Base-by-base conservation (phyloP, 2,329 filamentous ascomycete species). In the Monilinia aucupariae region DNA sequence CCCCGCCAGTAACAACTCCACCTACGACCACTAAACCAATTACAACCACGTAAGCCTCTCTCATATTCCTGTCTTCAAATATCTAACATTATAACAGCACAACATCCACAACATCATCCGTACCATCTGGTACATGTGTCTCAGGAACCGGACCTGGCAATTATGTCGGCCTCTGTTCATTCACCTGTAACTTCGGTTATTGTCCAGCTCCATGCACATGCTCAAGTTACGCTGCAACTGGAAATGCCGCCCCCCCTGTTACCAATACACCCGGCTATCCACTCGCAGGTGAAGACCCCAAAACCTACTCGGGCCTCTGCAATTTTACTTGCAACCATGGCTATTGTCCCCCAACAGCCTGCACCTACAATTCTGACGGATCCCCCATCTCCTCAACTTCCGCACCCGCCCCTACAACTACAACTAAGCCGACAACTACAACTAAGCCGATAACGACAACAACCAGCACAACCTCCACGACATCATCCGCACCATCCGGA, bases 161-260 rank as follows among this genome's bases (percentile, higher is more conserved):
- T 65, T 76, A 74, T 45, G 58, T 61, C 4, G 76, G 75, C 2
- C 71, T 77, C 9, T 77, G 76, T 66, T 49, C 67, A 34, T 77
- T 74, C 43, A 59, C 66, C 2, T 68, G 70, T 4, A 65, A 63
- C 22, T 71, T 64, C 41, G 69, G 68, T 5, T 68, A 67, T 54
- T 71, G 69, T 32, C 68, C 68, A n/a, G 37, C 62, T 10, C 54
- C 55, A 27, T 63, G 61, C n/a, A 60, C 55, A 45, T 63, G 61
- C n/a, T 49, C 60, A 20, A 53, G 25, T 13, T 61, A 61, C 15
- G 39, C 48, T 1, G 53, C 45, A 15, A 43, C 8, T 3, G 60
- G 60, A 3, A 22, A 22, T 25, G 10, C 17, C 20, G 27, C 52
- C 17, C 60, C 60, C 8, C 61, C 61, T 4, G 45, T 51, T 3